Evolutionary conservation across 2,329 filamentous ascomycete species (phyloP).

Genomic region (Nannizziopsis barbatae): DNA sequence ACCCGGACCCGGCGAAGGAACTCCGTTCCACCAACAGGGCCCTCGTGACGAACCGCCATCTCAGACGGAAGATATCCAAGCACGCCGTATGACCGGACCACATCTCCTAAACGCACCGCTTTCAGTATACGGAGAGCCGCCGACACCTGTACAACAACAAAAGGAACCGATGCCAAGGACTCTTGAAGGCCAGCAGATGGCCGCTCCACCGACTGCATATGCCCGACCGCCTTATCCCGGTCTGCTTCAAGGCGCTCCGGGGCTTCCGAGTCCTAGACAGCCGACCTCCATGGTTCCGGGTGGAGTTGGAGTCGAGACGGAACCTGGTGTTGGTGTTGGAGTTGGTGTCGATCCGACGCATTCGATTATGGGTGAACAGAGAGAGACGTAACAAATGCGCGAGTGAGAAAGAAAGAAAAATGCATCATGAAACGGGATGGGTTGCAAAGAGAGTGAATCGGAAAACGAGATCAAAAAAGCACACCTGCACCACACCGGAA

Average conservation of each 20-base stretch:
- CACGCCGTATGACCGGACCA: conserved; percentile 10
- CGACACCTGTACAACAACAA: not conserved
- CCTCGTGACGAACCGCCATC: conserved; percentile 7
- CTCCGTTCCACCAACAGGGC: not conserved
- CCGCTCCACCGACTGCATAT: conserved; percentile 7
- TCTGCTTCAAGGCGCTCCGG: conserved; percentile 10
- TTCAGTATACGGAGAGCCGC: conserved; percentile 1
- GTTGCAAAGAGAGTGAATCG: not conserved
- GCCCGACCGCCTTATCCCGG: conserved; percentile 10
- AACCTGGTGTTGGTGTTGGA: conserved; percentile 2
- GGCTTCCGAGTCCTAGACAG: conserved; percentile 6
- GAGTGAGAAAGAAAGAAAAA: conserved; percentile 1
- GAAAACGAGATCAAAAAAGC: not conserved
- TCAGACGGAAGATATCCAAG: conserved; percentile 15
- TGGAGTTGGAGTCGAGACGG: conserved; percentile 3
- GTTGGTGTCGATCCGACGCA: conserved; percentile 6
- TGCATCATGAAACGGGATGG: not conserved
- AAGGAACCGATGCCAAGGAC: conserved; percentile 14
- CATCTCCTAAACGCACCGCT: conserved; percentile 1
- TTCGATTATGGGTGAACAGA: conserved; percentile 4
- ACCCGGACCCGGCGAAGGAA: not conserved
- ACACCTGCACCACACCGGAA: not conserved
- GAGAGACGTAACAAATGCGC: conserved; percentile 4
- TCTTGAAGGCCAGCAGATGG: conserved; percentile 12
- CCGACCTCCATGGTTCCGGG: conserved; percentile 6